Evolutionary conservation across 192 early-diverging fungal species (phyloP).

Genomic region (Podila horticola): DNA sequence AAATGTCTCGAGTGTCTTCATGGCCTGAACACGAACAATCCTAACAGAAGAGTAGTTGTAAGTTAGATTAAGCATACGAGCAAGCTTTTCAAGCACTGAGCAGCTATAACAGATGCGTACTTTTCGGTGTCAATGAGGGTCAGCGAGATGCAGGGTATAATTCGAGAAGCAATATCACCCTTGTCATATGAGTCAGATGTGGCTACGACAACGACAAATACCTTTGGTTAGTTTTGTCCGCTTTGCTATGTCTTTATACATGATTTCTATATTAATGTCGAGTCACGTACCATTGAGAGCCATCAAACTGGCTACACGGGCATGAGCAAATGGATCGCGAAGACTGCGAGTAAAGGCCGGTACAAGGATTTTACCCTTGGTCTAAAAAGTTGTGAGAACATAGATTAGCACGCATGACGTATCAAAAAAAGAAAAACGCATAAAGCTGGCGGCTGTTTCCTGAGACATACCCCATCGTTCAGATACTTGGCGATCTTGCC

Average conservation of each 20-base stretch:
- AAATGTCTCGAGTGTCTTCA: conserved; percentile 78
- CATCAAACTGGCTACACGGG: conserved; percentile 86
- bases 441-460: neutral
- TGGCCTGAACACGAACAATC: conserved; percentile 84
- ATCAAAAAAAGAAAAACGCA: too few relatives aligned
- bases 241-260: too few relatives aligned
- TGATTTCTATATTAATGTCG: too few relatives aligned
- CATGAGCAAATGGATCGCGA: conserved; percentile 89
- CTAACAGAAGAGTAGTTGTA: conserved; percentile 50
- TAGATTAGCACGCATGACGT: too few relatives aligned
- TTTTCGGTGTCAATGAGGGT: conserved; percentile 84
- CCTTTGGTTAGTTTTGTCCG: neutral
- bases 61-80: neutral
- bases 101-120: conserved; percentile 40
- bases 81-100: neutral
- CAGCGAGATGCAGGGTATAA: conserved; percentile 78
- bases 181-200: conserved; percentile 78
- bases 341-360: conserved; percentile 86
- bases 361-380: conserved; percentile 81
- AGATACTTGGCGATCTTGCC: conserved; percentile 90
- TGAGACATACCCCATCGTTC: conserved; percentile 68
- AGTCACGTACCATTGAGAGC: conserved; percentile 64
- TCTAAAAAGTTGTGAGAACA: conserved; percentile 51
- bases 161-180: conserved; percentile 72
- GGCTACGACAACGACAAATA: conserved; percentile 53